phyloP scores from a whole-genome alignment of 371 early-diverging fungal species.

The Saksenaea oblongispora region DNA sequence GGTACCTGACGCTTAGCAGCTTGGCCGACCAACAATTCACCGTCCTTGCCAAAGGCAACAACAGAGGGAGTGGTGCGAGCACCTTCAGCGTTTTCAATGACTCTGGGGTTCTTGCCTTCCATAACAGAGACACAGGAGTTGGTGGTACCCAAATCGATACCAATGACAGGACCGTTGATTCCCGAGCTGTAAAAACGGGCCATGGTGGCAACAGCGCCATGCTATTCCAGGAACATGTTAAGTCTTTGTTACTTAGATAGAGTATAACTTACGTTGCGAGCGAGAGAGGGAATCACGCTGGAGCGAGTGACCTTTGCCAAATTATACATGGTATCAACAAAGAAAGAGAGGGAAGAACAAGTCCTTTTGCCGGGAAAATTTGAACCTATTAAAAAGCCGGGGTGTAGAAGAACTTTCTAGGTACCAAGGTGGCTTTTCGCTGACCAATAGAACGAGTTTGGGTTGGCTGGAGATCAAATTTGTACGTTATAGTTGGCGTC shows the following conservation, averaged over 20 bases:
- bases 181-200: slow-evolving; percentile 54
- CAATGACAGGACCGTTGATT: slow-evolving; percentile 92
- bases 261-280: slow-evolving; percentile 26
- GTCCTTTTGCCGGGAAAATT: not conserved
- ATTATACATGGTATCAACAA: slow-evolving; percentile 30
- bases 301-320: slow-evolving; percentile 34
- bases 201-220: slow-evolving; percentile 21
- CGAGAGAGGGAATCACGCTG: slow-evolving; percentile 25
- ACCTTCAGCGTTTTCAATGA: slow-evolving; percentile 97
- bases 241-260: not conserved
- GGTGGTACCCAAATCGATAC: slow-evolving; percentile 99
- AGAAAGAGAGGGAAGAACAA: slow-evolving; percentile 15
- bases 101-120: slow-evolving; percentile 95
- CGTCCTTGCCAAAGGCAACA: slow-evolving; percentile 92
- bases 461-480: no score
- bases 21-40: slow-evolving; percentile 93
- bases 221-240: slow-evolving; percentile 6
- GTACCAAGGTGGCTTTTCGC: no score
- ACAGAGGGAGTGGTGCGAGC: slow-evolving; percentile 98
- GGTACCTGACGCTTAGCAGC: slow-evolving; percentile 94
- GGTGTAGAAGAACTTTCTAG: not conserved
- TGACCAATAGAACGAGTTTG: no score
- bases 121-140: slow-evolving; percentile 98
- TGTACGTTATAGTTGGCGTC: no score
- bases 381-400: slow-evolving; percentile 1